phyloP scores from a whole-genome alignment of 2,329 filamentous ascomycete genomes.

The Septoria linicola region DNA sequence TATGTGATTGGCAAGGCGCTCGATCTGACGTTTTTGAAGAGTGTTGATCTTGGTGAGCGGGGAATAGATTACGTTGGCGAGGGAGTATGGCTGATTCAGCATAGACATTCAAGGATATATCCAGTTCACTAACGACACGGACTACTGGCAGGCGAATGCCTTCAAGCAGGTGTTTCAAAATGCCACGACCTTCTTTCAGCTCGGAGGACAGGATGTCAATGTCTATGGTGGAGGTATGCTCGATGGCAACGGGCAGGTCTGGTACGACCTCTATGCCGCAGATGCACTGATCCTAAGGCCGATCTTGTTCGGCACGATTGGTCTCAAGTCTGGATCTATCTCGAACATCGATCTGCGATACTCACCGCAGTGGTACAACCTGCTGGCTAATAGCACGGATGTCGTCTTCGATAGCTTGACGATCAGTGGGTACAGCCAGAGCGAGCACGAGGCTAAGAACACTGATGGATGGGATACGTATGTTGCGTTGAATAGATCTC shows the following conservation, averaged over 20 bases:
- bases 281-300: slow-evolving; percentile 60
- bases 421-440: slow-evolving; percentile 57
- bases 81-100: not conserved
- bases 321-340: slow-evolving; percentile 58
- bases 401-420: slow-evolving; percentile 64
- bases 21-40: slow-evolving; percentile 63
- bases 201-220: slow-evolving; percentile 65
- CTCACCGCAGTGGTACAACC: slow-evolving; percentile 62
- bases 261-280: slow-evolving; percentile 62
- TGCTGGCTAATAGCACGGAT: slow-evolving; percentile 65
- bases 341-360: slow-evolving; percentile 61
- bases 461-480: slow-evolving; percentile 52
- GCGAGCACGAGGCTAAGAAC: slow-evolving; percentile 60
- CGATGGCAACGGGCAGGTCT: slow-evolving; percentile 64
- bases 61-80: not conserved
- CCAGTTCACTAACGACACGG: slow-evolving; percentile 64
- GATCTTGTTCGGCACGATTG: slow-evolving; percentile 58
- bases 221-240: slow-evolving; percentile 65
- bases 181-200: slow-evolving; percentile 64
- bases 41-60: slow-evolving; percentile 59
- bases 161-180: slow-evolving; percentile 68
- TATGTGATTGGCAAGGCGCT: slow-evolving; percentile 65
- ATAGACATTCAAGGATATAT: slow-evolving; percentile 59
- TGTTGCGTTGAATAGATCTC: too few relatives aligned
- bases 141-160: slow-evolving; percentile 65